Percentiles rank a stretch among this genome's conserved stretches.
These are phyloP conservation scores for Aphanomyces stellatus DNA, from an alignment of 352 stramenopile genomes.

Conservation along the genomic window DNA sequence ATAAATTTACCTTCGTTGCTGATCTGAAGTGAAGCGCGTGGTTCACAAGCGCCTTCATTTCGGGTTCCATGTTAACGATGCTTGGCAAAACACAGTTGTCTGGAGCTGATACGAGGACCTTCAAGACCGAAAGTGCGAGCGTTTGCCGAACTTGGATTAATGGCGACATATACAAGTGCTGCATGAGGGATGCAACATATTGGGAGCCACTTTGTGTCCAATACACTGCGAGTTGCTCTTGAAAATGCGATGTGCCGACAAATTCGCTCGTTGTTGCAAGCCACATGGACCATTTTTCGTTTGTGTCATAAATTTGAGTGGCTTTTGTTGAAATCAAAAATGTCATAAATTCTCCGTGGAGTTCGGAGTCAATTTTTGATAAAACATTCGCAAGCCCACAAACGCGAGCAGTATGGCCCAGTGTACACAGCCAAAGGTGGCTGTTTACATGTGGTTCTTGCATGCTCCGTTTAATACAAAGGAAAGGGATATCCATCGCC, in stretches of 20 bases:
- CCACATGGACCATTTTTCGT: not conserved
- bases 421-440: not conserved
- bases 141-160: not conserved
- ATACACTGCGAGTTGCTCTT: not conserved
- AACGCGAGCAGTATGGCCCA: not conserved
- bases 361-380: not conserved
- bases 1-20: not conserved
- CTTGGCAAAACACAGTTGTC: not conserved
- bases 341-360: not conserved
- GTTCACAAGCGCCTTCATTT: not conserved
- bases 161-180: too few relatives aligned
- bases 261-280: not conserved
- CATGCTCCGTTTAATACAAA: not conserved
- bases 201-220: not conserved
- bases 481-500: not conserved
- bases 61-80: not conserved
- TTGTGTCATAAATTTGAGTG: not conserved
- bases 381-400: not conserved
- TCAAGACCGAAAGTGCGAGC: not conserved
- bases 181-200: too few relatives aligned
- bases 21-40: not conserved
- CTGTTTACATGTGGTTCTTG: not conserved
- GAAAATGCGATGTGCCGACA: not conserved
- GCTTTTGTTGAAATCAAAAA: not conserved
- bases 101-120: not conserved